Evolutionary conservation across 2,329 filamentous ascomycete species (phyloP), one percentile per base, ranked within the genome.

Genomic region (Trichoderma sp.): DNA sequence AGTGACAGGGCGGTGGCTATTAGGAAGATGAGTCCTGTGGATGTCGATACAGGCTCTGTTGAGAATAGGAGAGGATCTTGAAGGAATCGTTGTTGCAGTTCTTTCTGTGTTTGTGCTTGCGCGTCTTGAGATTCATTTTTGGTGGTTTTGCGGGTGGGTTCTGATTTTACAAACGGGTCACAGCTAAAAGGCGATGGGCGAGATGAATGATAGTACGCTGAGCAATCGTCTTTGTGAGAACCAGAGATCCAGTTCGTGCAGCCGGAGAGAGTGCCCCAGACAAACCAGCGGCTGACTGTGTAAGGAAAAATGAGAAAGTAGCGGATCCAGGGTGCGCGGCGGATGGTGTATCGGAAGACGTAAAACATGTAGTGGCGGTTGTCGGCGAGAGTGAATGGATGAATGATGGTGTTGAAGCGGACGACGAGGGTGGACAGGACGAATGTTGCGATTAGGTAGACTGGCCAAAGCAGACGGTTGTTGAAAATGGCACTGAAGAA

Each of bases 321-420:
- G 43, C 91, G 91, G 66, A 93, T 81, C 20, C 84, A 81, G 1
- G 85, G 84, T 55, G 93, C 88, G 6, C 86, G 86, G 3, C 92
- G 87, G 47, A 98, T 91, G 6, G 92, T 91, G 77, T 94, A 90
- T 1, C 94, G 91, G 84, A 99, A 99, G 73, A 97, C 85, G 82
- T 99, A 99, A 81, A 99, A 99, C 80, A 97, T 92, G 83, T 97
- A 99, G 80, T 99, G 96, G 3, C 96, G 87, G 81, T 99, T 99
- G 81, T 99, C 96, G 39, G 96, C 96, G 1, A 98, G 87, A 0
- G 95, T 97, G 79, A 98, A 99, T 0, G 96, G 95, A 78, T 99
- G 96, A 57, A 98, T 88, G 74, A 97, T 92, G 39, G 96, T 99
- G 85, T 98, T 98, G 85, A 88, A 92, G 73, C 89, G 88, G 28